Percentiles rank a stretch among this genome's conserved stretches.
These are phyloP conservation scores for Parastagonospora nodorum DNA, from an alignment of 2,329 filamentous ascomycete species.

Conservation along the genomic window DNA sequence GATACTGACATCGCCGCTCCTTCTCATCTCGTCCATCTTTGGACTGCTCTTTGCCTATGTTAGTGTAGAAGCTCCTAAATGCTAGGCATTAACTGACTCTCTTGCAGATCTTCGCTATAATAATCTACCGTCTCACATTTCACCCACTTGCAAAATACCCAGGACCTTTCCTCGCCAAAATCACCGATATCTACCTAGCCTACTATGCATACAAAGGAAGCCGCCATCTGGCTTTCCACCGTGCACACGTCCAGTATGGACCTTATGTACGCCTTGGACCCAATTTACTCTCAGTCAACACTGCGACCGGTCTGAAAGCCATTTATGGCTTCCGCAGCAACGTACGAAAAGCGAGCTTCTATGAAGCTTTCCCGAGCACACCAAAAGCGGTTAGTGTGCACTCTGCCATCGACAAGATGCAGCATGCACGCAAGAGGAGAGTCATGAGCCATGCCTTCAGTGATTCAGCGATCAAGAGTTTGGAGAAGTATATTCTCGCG, in stretches of 20 bases:
- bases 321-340: slow-evolving; percentile 57
- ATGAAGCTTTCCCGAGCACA: slow-evolving; percentile 53
- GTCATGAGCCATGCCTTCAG: slow-evolving; percentile 55
- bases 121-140: slow-evolving; percentile 48
- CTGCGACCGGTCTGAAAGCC: slow-evolving; percentile 56
- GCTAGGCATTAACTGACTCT: slow-evolving; percentile 8
- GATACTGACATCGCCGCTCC: slow-evolving; percentile 31
- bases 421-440: slow-evolving; percentile 54
- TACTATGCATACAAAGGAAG: slow-evolving; percentile 78
- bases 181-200: slow-evolving; percentile 45
- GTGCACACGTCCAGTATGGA: slow-evolving; percentile 73
- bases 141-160: slow-evolving; percentile 52
- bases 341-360: slow-evolving; percentile 56
- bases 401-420: slow-evolving; percentile 51
- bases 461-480: slow-evolving; percentile 50
- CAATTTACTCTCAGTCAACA: slow-evolving; percentile 79
- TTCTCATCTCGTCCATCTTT: slow-evolving; percentile 30
- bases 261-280: slow-evolving; percentile 76
- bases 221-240: slow-evolving; percentile 73
- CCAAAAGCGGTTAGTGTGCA: slow-evolving; percentile 51
- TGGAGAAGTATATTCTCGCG: slow-evolving; percentile 53
- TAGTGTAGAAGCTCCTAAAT: neutral
- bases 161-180: slow-evolving; percentile 47
- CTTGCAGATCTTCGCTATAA: slow-evolving; percentile 28
- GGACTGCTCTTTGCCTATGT: slow-evolving; percentile 35